Evolutionary conservation across 2,329 filamentous ascomycete genomes (phyloP), one percentile per base, ranked within the genome.

Genomic region (Macroventuria anomochaeta): DNA sequence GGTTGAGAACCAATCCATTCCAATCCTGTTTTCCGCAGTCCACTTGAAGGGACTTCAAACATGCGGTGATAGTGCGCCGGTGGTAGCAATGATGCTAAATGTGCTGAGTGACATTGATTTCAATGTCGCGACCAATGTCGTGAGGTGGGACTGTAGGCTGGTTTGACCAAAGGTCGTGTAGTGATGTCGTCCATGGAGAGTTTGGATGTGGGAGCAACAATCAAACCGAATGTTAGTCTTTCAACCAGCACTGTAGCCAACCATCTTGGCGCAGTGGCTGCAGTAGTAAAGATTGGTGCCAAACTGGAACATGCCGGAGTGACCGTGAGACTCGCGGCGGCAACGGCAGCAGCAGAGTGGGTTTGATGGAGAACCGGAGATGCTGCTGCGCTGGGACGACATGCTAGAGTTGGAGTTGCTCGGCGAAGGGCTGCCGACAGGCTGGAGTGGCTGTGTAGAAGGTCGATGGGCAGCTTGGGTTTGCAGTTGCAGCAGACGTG

Each of bases 251-350:
- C 63, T 67, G 63, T 75, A 76, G 46, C 75, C 75, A 3, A 71
- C 70, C 63, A 77, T 72, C 46, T 56, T 65, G 46, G 75, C 74
- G 53, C 75, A 77, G 58, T 75, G 75, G 39, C 48, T 64, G 62
- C 75, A 77, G 63, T 77, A 77, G 64, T 75, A 76, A 26, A 70
- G 64, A 55, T 76, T 76, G 47, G 71, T 70, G 46, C 72, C 72
- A 50, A 73, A 73, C 21, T 68, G 63, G 58, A 75, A 65, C 71
- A 76, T 75, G 56, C 63, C 59, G 36, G 44, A 53, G 13, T 28
- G 40, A 13, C 61, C 55, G 28, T 62, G 58, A 20, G 63, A 69
- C 32, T 65, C 64, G 38, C 71, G 69, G 32, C 70, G 71, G 56
- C 72, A 75, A n/a, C 72, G 70, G 25, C 63, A 68, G 61, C 71